Evolutionary conservation across 345 rosid genomes (phyloP), one percentile per base, ranked within the genome.

Genomic region (Eutrema yunnanense): DNA sequence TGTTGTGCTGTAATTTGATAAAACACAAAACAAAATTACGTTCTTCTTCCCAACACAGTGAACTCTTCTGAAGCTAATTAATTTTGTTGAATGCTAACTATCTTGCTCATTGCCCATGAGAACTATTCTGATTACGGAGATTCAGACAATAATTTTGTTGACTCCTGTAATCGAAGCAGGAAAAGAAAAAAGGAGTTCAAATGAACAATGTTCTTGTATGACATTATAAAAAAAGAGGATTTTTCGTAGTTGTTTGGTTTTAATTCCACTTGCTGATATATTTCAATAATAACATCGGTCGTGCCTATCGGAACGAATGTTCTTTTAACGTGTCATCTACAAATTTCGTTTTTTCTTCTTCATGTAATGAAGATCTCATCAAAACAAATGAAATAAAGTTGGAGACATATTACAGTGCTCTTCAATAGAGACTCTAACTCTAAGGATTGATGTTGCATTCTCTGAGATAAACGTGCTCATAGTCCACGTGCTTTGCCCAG

Each of bases 391-490:
- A 30, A 71, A 61, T 59, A 14, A 9, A 6, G 13, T 22, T 36
- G 6, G 48, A 53, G 19, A n/a, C 59, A 55, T 64, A 53, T 19
- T 50, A 65, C 65, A 65, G 13, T 54, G 71, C 50, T 73, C 59
- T 48, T 52, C 49, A 66, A 66, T 26, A 50, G 73, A 57, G 54
- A 67, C 53, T 26, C 65, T 76, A 64, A 42, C 13, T 69, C 73
- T 81, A 84, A 8, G 89, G 95, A 81, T 80, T 88, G 75, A 88
- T 86, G 84, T 88, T 88, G 85, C 95, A 88, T 44, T 84, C 89
- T 61, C 92, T 75, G 77, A 88, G 78, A 72, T 82, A 86, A 11
- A 62, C 27, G 42, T 85, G 80, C 65, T 83, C 83, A 47, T 88
- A 88, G 76, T 88, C 89, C 8, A 86, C 85, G 10, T 85, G 78